These are phyloP conservation scores for Calonectria pteridis DNA, from an alignment of 2,329 filamentous ascomycete species.

Conservation along the genomic window DNA sequence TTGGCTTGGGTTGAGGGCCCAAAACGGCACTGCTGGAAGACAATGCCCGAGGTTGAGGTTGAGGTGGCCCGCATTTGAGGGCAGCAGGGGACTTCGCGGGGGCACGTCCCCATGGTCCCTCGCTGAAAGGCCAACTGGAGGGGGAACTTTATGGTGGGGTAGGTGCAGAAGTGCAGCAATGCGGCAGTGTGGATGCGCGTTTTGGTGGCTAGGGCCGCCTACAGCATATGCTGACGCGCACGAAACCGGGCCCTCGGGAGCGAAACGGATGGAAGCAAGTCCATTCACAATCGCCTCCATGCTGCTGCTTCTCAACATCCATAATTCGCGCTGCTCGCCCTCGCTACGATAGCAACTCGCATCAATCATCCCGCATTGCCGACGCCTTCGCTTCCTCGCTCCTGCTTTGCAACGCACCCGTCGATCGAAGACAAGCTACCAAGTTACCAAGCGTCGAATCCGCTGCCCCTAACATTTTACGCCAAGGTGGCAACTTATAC, in stretches of 20 bases:
- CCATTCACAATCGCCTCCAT: slow-evolving; percentile 11
- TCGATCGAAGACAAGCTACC: slow-evolving; percentile 4
- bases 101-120: not conserved
- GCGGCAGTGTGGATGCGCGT: not conserved
- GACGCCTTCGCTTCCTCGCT: not conserved
- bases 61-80: slow-evolving; percentile 4
- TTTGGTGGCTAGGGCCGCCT: slow-evolving; percentile 18
- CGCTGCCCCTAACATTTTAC: slow-evolving; percentile 20
- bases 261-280: slow-evolving; percentile 28
- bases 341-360: not conserved
- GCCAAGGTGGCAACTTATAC: slow-evolving; percentile 42
- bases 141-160: slow-evolving; percentile 15
- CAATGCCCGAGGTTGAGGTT: slow-evolving; percentile 3
- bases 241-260: slow-evolving; percentile 33
- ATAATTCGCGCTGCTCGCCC: slow-evolving; percentile 21
- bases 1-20: not conserved
- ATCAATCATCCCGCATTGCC: slow-evolving; percentile 5
- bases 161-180: slow-evolving; percentile 11
- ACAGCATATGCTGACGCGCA: slow-evolving; percentile 40
- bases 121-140: slow-evolving; percentile 4
- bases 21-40: slow-evolving; percentile 8
- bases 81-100: not conserved
- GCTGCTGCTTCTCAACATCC: slow-evolving; percentile 22
- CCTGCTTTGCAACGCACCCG: not conserved
- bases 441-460: slow-evolving; percentile 19